Base-by-base conservation (phyloP, 495 filamentous ascomycete species). In the Penicillium longicatenatum region DNA sequence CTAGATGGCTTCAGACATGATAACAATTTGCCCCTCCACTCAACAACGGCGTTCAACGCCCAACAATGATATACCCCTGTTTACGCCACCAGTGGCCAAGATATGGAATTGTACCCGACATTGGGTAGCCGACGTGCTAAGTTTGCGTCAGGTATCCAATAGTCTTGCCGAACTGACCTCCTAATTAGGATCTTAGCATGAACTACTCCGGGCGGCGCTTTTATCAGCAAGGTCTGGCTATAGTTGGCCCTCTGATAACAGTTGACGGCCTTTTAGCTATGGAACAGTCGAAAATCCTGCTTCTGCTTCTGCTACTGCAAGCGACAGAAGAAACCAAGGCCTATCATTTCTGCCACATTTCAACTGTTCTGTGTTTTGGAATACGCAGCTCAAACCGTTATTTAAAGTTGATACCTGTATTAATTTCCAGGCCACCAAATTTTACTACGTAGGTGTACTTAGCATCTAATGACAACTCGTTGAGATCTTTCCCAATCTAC, bases 101-200 rank as follows among this genome's bases (percentile, higher is more conserved):
- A 52, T 50, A 31, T 35, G 51, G 24, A n/a, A 33, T 53, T 52
- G 48, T 37, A 33, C 54, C 49, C 50, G 45, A 56, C 43, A 16
- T 51, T 35, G 21, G 29, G 39, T 37, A 21, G 46, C 17, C 46
- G 55, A 54, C 30, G 33, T 17, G 50, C 52, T 30, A 21, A 19
- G 41, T 30, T 42, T 44, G 59, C 47, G 47, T 54, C 61, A 39
- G 50, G 35, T 60, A 57, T 56, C 59, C 50, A 58, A 56, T 59
- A 50, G 44, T 51, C 26, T 42, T 22, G 48, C 52, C 31, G 42
- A 44, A 50, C 19, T 26, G 21, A 17, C 47, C 54, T 39, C 45
- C 17, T 58, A 51, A 51, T 57, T 21, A 39, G 24, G 20, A 54
- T 42, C 31, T 16, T 16, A 29, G 55, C 46, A 37, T 26, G 49